A percentile compares a stretch with the other conserved stretches of the same genome.
Evolutionary conservation across 2,329 filamentous ascomycete species (phyloP).

Genomic region (Nothomitra cinnamomea): DNA sequence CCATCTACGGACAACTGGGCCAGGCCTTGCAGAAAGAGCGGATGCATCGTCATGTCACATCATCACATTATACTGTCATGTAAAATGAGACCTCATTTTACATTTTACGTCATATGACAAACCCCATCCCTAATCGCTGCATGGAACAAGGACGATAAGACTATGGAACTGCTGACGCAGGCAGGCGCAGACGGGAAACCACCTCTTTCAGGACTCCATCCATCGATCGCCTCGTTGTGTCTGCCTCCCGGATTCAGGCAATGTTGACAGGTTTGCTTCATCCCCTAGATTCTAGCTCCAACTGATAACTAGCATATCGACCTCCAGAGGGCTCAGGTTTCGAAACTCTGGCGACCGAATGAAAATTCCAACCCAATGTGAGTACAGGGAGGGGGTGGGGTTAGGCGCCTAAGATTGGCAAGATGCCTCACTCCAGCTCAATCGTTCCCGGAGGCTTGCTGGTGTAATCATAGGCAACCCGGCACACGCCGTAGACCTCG

Average conservation of each 20-base stretch:
- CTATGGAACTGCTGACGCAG: neutral
- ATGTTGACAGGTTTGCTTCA: neutral
- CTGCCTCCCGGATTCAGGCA: neutral
- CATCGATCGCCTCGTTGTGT: neutral
- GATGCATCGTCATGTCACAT: neutral
- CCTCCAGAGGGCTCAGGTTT: neutral
- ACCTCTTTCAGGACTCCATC: neutral
- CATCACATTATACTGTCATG: neutral
- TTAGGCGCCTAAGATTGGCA: neutral
- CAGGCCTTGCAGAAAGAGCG: neutral
- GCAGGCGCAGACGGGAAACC: neutral
- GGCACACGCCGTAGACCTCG: slow-evolving; percentile 53
- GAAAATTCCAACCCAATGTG: neutral
- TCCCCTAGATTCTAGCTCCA: neutral
- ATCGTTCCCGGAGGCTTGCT: slow-evolving; percentile 57
- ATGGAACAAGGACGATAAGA: neutral
- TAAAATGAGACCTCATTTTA: neutral
- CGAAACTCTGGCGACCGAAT: neutral
- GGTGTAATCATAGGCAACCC: slow-evolving; percentile 52
- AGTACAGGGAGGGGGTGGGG: neutral
- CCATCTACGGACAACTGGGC: neutral
- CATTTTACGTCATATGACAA: neutral
- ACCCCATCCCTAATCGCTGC: neutral
- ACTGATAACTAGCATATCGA: neutral
- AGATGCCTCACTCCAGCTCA: slow-evolving; percentile 45